Base-by-base conservation (phyloP, 352 stramenopile species). In the Globisporangium nagaii region DNA sequence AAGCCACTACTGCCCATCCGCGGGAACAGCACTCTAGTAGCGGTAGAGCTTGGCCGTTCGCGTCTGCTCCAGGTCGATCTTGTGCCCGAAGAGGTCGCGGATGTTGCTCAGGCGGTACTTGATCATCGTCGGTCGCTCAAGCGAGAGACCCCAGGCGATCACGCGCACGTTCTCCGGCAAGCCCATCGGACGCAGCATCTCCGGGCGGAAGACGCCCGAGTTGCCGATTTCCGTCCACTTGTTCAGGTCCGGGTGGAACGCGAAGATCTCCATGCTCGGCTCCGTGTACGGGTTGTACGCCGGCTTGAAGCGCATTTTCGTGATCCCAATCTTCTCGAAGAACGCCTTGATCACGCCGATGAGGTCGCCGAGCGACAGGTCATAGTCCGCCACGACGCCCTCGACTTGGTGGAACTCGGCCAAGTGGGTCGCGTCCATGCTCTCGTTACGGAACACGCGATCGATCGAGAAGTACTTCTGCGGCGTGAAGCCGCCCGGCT, bases 341-440 rank as follows among this genome's bases (percentile, higher is more conserved):
- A 99, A 99, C n/a, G 96, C 96, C 70, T 98, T 95, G 77, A 99
- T 99, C 27, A 97, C 96, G 53, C 97, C 97, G 65, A 99, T 99
- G 56, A 99, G 84, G 70, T 99, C 96, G 54, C 96, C 97, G 11
- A 99, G 81, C 50, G 84, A 97, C 32, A 99, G 75, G 72, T 99
- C 93, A 68, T 99, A 98, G 87, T 99, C 97, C 8, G 96, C 97
- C 15, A 99, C 90, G 45, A 99, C 84, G 35, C 96, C 96, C 66
- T 99, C 96, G n/a, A 99, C 95, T 84, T 99, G 97, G 79, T 99
- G 97, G 78, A 99, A 99, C 81, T 99, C 97, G 53, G 97, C 98
- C 65, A 99, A 85, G 73, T 99, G 97, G 35, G 97, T 99, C 35
- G 96, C 96, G 75, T 99, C 97, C 94, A 99, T 99, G 53, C 84